These are phyloP conservation scores for Paramyrothecium sp. DNA, from an alignment of 2,329 filamentous ascomycete genomes.

Conservation along the genomic window DNA sequence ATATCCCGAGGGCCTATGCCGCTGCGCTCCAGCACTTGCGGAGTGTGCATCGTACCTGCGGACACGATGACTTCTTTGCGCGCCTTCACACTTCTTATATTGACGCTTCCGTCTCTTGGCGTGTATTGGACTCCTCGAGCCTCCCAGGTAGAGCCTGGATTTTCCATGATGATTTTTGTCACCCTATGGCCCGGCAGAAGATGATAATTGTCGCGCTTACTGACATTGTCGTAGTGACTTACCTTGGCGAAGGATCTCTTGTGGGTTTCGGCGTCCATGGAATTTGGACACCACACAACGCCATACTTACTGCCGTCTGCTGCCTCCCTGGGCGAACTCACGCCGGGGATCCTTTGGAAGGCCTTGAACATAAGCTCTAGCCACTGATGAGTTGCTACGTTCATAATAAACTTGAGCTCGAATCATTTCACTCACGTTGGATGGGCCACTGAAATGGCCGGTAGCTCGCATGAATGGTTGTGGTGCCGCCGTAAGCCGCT, in stretches of 20 bases:
- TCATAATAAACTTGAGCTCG: neutral
- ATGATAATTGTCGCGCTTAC: neutral
- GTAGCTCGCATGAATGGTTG: neutral
- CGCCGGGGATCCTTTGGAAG: neutral
- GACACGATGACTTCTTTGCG: neutral
- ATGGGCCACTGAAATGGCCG: neutral
- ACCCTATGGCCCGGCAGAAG: neutral
- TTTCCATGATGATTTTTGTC: neutral
- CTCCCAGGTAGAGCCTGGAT: neutral
- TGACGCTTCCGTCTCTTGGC: neutral
- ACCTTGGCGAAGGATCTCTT: neutral
- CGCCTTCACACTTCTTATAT: neutral
- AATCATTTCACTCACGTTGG: neutral
- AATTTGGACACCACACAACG: neutral
- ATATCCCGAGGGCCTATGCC: slow-evolving; percentile 30
- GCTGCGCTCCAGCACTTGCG: slow-evolving; percentile 32
- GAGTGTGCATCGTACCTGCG: slow-evolving; percentile 31
- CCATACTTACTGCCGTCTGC: neutral
- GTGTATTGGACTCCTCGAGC: neutral
- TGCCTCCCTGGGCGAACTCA: neutral
- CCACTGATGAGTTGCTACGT: neutral
- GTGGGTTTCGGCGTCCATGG: neutral
- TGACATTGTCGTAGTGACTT: neutral
- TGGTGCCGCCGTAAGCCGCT: neutral
- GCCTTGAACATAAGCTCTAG: slow-evolving; percentile 1